Evolutionary conservation across 1,284 basidiomycete genomes (phyloP).

Genomic region (Leccinum subrobustum): DNA sequence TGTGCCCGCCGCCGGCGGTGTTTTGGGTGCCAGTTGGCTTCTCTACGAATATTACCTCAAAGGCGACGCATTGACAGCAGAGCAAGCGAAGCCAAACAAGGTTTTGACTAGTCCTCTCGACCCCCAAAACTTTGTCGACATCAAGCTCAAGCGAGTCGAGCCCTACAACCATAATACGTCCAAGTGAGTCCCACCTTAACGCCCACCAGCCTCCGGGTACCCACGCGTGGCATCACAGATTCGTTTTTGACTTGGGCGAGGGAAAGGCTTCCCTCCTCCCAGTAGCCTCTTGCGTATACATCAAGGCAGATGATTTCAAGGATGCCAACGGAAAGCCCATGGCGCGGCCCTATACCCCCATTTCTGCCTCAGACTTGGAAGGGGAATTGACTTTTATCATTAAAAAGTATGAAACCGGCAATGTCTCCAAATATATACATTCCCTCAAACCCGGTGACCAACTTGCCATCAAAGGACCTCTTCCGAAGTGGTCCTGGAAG

Average conservation of each 20-base stretch:
- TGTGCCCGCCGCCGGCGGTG: constrained; percentile 35
- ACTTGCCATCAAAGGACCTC: constrained; percentile 88
- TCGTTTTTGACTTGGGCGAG: constrained; percentile 85
- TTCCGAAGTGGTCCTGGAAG: constrained; percentile 82
- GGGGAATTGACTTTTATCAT: constrained; percentile 83
- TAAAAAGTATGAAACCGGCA: constrained; percentile 83
- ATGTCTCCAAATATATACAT: constrained; percentile 79
- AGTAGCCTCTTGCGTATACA: constrained; percentile 68
- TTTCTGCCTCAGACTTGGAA: constrained; percentile 68
- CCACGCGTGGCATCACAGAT: constrained; percentile 41
- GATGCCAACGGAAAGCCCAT: constrained; percentile 88
- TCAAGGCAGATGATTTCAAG: constrained; percentile 60
- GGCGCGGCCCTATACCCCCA: constrained; percentile 86
- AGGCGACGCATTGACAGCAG: constrained; percentile 10
- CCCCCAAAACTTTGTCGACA: constrained; percentile 71
- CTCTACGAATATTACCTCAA: constrained; percentile 25
- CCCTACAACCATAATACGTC: constrained; percentile 94
- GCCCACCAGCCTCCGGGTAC: not conserved
- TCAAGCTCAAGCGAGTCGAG: constrained; percentile 82
- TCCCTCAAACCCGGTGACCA: constrained; percentile 75
- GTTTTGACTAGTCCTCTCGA: constrained; percentile 66
- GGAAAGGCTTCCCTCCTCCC: constrained; percentile 78
- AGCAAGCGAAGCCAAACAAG: constrained; percentile 40
- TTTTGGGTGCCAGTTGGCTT: constrained; percentile 16
- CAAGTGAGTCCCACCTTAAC: constrained; percentile 40